A percentile compares a stretch with the other conserved stretches of the same genome.
These are phyloP conservation scores for Clavaria fumosa DNA, from an alignment of 768 basidiomycete genomes.

Conservation along the genomic window DNA sequence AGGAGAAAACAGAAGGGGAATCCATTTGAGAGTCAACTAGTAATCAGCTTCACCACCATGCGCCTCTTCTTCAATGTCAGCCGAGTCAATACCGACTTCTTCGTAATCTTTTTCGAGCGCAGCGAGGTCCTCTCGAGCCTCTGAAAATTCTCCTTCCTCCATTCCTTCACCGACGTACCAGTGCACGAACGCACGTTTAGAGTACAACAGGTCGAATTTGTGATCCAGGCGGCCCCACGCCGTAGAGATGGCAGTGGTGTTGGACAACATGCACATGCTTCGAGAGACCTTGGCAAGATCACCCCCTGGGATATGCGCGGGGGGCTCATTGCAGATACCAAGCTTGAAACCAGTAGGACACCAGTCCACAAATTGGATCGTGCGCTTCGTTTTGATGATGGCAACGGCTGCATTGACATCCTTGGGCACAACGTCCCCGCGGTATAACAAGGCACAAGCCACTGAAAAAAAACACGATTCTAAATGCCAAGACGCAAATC, in stretches of 20 bases:
- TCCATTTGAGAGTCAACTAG: constrained; percentile 24
- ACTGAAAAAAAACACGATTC: constrained; percentile 27
- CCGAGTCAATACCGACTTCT: constrained; percentile 72
- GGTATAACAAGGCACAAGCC: constrained; percentile 87
- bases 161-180: constrained; percentile 99
- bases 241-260: constrained; percentile 84
- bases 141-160: constrained; percentile 98
- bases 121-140: constrained; percentile 95
- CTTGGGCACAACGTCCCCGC: constrained; percentile 95
- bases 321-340: constrained; percentile 95
- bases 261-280: constrained; percentile 94
- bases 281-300: constrained; percentile 90
- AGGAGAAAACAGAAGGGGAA: constrained; percentile 1
- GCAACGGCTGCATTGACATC: constrained; percentile 88
- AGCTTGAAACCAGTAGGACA: constrained; percentile 98
- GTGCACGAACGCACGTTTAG: constrained; percentile 83
- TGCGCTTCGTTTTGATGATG: constrained; percentile 92
- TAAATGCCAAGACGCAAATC: neutral
- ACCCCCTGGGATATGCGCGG: constrained; percentile 82
- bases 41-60: too few relatives aligned
- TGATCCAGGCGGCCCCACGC: constrained; percentile 94
- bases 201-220: constrained; percentile 98
- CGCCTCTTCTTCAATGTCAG: constrained; percentile 53
- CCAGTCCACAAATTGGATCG: constrained; percentile 98
- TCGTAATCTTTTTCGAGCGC: constrained; percentile 94